Base-by-base conservation (phyloP, 352 stramenopile genomes). In the Phytophthora pinifolia region DNA sequence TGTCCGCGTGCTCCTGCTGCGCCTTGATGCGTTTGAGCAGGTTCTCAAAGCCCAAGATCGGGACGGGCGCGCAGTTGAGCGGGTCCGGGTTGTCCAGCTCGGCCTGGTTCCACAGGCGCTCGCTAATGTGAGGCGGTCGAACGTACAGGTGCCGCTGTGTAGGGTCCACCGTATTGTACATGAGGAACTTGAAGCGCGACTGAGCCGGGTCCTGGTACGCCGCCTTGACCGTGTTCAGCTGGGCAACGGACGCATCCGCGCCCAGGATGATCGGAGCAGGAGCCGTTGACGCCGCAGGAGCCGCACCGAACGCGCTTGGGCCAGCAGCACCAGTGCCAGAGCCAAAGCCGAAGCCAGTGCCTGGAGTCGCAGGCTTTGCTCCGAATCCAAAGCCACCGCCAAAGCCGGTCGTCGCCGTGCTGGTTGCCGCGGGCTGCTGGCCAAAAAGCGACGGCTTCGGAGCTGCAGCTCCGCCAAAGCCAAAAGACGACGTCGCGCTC, bases 141-240 rank as follows among this genome's bases (percentile, higher is more conserved):
- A 70, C 70, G 54, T 95, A 95, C 53, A 95, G 46, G 36, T 92
- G 83, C 4, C 83, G 70, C 53, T 92, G 82, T 31, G 79, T 86
- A 20, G 86, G 83, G 48, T 95, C 86, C 3, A 95, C 83, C 14
- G 81, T 83, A 61, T 95, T 95, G 73, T 95, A 95, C 71, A 95
- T 85, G 29, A 95, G 66, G 46, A 93, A 92, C 58, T 95, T 95
- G 72, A 95, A 95, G 1, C 86, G 81, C 20, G 86, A 95, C 67
- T 94, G 86, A 39, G 71, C 70, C 1, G 79, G 82, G 52, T 95
- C 86, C 46, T 91, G 66, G 50, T 95, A 95, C 29, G 83, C 83
- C 44, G 85, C 82, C 56, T 92, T 91, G 50, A 95, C 67, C 33
- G 79, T 78, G 47, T 92, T 91, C 9, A 95, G 59, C 62, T 91